A percentile compares a stretch with the other conserved stretches of the same genome.
Evolutionary conservation across 2,329 filamentous ascomycete species (phyloP).

Genomic region (Drechslera avenae): DNA sequence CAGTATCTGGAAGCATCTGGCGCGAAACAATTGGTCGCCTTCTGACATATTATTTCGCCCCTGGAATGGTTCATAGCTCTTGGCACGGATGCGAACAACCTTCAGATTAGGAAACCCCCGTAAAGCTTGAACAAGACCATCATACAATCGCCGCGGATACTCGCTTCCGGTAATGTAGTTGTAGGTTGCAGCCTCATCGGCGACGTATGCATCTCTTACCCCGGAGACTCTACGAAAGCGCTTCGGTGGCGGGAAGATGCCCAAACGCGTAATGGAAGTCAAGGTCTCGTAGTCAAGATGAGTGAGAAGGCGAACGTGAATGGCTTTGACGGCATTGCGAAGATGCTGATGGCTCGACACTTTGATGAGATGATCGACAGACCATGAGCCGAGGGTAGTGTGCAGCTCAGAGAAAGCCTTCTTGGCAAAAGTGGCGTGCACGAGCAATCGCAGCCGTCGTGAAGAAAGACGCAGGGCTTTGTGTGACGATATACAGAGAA

Average conservation of each 20-base stretch:
- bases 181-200: conserved; percentile 27
- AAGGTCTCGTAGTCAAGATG: conserved; percentile 30
- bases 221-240: conserved; percentile 29
- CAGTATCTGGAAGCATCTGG: conserved; percentile 29
- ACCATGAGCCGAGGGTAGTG: conserved; percentile 32
- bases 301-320: conserved; percentile 34
- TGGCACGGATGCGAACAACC: conserved; percentile 25
- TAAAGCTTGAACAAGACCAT: conserved; percentile 27
- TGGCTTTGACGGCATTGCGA: conserved; percentile 21
- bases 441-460: conserved; percentile 27
- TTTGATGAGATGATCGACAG: conserved; percentile 27
- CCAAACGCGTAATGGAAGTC: conserved; percentile 26
- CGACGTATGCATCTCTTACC: conserved; percentile 23
- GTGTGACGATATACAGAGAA: conserved; percentile 23
- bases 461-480: conserved; percentile 33
- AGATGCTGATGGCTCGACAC: conserved; percentile 24
- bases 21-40: conserved; percentile 24
- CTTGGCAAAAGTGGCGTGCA: conserved; percentile 28
- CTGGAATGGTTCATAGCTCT: conserved; percentile 12
- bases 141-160: conserved; percentile 23
- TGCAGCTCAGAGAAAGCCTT: conserved; percentile 28
- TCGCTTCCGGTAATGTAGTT: conserved; percentile 24
- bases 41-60: conserved; percentile 17
- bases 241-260: conserved; percentile 36
- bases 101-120: conserved; percentile 23